phyloP scores from a whole-genome alignment of 306 rosid genomes.

The Elaeagnus macrophylla region DNA sequence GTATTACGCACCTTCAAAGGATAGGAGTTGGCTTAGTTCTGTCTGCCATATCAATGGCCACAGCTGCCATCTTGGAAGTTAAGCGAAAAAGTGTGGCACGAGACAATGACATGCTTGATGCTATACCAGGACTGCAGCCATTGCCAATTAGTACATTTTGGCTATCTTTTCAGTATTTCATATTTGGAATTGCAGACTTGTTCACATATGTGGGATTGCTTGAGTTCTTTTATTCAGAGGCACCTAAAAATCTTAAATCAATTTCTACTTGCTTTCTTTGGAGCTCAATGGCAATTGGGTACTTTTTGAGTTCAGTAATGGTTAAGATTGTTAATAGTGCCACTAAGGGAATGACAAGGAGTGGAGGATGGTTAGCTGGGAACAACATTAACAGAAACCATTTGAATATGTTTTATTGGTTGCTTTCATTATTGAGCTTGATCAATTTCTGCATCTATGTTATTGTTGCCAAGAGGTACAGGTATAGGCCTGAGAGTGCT shows the following conservation, averaged over 20 bases:
- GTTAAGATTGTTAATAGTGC: conserved; percentile 64
- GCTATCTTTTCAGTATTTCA: conserved; percentile 79
- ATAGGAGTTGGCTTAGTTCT: conserved; percentile 78
- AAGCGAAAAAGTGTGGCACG: conserved; percentile 69
- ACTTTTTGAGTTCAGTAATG: conserved; percentile 60
- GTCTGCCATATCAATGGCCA: conserved; percentile 74
- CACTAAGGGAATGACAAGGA: conserved; percentile 35
- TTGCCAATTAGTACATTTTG: conserved; percentile 81
- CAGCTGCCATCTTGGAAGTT: conserved; percentile 56
- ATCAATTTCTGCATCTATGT: conserved; percentile 57
- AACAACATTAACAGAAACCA: conserved; percentile 76
- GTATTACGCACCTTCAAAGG: conserved; percentile 70
- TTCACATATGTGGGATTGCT: conserved; percentile 81
- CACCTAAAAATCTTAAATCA: conserved; percentile 67
- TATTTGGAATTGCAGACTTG: conserved; percentile 89
- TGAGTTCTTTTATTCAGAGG: conserved; percentile 87
- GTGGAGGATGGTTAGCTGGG: conserved; percentile 78
- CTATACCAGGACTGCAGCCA: conserved; percentile 49
- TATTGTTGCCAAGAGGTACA: conserved; percentile 59
- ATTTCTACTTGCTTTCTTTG: conserved; percentile 82
- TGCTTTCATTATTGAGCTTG: conserved; percentile 67
- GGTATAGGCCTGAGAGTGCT: conserved; percentile 43
- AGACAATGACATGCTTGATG: conserved; percentile 55
- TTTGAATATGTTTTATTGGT: conserved; percentile 62
- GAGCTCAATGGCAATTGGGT: conserved; percentile 88